phyloP scores from a whole-genome alignment of 2,329 filamentous ascomycete species.

The Trichophaea hybrida region DNA sequence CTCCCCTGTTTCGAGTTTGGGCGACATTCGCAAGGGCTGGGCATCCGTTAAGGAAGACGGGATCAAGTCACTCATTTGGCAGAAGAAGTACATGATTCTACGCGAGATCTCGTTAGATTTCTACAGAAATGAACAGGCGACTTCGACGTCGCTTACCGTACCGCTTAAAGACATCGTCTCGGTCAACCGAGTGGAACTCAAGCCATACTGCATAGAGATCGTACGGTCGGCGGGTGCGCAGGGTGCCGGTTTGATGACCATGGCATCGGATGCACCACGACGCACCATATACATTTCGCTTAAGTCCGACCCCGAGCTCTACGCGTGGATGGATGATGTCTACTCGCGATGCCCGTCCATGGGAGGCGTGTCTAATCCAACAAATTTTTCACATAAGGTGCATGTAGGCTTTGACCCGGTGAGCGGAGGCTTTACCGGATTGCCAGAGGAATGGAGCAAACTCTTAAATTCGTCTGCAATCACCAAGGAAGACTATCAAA shows the following conservation, averaged over 20 bases:
- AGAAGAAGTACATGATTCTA: slow-evolving; percentile 79
- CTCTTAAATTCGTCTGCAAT: slow-evolving; percentile 90
- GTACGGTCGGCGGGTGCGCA: slow-evolving; percentile 53
- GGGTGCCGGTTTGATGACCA: slow-evolving; percentile 53
- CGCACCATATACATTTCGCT: slow-evolving; percentile 84
- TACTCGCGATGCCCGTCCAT: slow-evolving; percentile 93
- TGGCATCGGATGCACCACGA: slow-evolving; percentile 64
- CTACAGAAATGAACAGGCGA: slow-evolving; percentile 84
- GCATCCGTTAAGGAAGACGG: slow-evolving; percentile 81
- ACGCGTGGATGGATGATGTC: slow-evolving; percentile 97
- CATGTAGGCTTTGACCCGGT: slow-evolving; percentile 95
- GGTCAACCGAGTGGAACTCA: slow-evolving; percentile 79
- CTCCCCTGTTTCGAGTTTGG: slow-evolving; percentile 52
- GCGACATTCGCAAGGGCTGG: slow-evolving; percentile 47
- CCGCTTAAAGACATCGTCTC: slow-evolving; percentile 70
- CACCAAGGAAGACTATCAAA: slow-evolving; percentile 98
- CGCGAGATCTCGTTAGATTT: slow-evolving; percentile 90
- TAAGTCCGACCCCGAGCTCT: slow-evolving; percentile 89
- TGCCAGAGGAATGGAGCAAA: slow-evolving; percentile 95
- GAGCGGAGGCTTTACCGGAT: slow-evolving; percentile 83
- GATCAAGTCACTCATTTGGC: slow-evolving; percentile 71
- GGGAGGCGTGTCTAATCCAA: slow-evolving; percentile 96
- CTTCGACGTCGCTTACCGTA: slow-evolving; percentile 64
- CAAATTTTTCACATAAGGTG: slow-evolving; percentile 92
- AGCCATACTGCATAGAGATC: slow-evolving; percentile 87